Base-by-base conservation (phyloP, 176 grass and related monocot genomes). In the Leersia perrieri region DNA sequence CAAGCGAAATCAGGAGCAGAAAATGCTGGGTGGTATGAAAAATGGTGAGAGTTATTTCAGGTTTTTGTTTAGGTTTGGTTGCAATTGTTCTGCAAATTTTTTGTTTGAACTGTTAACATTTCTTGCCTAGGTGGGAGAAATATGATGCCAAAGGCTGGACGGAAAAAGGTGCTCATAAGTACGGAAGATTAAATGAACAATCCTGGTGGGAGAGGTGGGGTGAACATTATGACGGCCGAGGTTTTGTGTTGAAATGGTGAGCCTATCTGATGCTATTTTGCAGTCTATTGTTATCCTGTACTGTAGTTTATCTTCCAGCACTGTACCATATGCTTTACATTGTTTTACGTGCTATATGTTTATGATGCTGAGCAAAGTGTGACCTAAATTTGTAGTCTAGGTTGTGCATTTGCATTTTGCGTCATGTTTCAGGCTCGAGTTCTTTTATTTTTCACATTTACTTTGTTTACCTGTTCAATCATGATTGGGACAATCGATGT, bases 201-300 rank as follows among this genome's bases (percentile, higher is more conserved):
- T 95, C 96, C 53, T 99, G 96, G 96, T 95, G 92, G 92, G 96
- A 99, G 86, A 93, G 88, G 51, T 99, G 96, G 96, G 96, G 96
- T 70, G 96, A 99, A 84, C 86, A 93, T 77, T 99, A 95, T 82
- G 92, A 95, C 63, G 96, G 96, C 26, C 80, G 88, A 78, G 96
- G 96, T 34, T 99, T 86, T 74, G 92, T 99, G 69, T 80, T 93
- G 81, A 99, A 99, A 93, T 99, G 96, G 96, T 95, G 78, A 82
- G 82, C 75, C 39, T 81, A 26, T 62, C 41, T 73, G 55, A 28
- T 49, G 11, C n/a, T 72, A 39, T 66, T 15, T 67, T 44, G 10
- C 10, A 22, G 20, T n/a, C 49, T 53, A n/a, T n/a, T 7, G 5
- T 53, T 53, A 53, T 53, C 20, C 5, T 53, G 6, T 22, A 51